A percentile compares a stretch with the other conserved stretches of the same genome.
Conservation (phyloP, 352 stramenopile genomes). For the Globisporangium splendens region DNA sequence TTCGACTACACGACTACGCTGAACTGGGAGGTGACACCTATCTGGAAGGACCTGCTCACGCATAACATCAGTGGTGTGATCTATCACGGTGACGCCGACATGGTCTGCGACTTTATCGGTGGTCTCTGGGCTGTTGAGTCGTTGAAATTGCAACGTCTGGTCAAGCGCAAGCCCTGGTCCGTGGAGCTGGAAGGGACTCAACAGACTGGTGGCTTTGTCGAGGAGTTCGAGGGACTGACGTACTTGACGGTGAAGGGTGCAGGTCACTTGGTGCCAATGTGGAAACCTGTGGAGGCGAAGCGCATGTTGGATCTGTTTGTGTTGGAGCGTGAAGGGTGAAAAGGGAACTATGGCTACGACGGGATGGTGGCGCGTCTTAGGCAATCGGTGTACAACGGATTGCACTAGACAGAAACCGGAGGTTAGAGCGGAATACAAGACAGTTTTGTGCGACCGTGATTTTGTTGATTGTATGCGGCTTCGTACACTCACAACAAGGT, state of each 20-base stretch:
- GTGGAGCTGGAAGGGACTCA: conserved; percentile 4
- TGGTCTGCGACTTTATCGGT: conserved; percentile 24
- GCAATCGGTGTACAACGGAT: no score
- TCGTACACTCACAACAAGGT: no score
- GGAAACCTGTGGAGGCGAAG: conserved; percentile 67
- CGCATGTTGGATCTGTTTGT: conserved; percentile 73
- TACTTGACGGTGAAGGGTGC: conserved; percentile 91
- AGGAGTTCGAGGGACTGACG: conserved; percentile 75
- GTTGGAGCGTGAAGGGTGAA: conserved; percentile 26
- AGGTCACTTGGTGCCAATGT: conserved; percentile 87
- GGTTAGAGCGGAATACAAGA: no score
- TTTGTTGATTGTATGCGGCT: no score
- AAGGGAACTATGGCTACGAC: background rate
- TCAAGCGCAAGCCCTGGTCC: background rate
- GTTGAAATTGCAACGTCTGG: conserved; percentile 3
- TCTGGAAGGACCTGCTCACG: conserved; percentile 19
- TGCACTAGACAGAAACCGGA: no score
- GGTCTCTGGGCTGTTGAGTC: conserved; percentile 26
- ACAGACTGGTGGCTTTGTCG: conserved; percentile 84
- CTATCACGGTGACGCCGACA: conserved; percentile 24
- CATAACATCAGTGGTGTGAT: conserved; percentile 16
- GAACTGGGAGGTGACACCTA: conserved; percentile 17
- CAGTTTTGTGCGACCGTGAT: no score
- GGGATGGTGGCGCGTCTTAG: no score
- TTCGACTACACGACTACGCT: conserved; percentile 19